Evolutionary conservation across 2,329 filamentous ascomycete genomes (phyloP), one percentile per base, ranked within the genome.

Genomic region (Colletotrichum siamense): DNA sequence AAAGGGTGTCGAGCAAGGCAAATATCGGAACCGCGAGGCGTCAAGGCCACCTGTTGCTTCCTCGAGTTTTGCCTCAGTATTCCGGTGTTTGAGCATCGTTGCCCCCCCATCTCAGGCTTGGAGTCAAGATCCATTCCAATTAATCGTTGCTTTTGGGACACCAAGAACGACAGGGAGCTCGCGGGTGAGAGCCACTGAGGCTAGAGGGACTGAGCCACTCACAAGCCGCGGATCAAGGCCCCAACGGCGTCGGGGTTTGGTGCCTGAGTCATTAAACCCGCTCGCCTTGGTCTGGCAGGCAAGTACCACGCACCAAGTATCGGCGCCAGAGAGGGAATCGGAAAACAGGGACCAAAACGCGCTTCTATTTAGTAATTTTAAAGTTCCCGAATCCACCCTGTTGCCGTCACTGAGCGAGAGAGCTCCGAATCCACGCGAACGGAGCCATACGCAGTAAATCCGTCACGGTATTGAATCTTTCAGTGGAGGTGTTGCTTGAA

Each of bases 381-480:
- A 61, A 76, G 66, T 77, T 77, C 76, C 76, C 76, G 74, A 71
- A 55, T 73, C 69, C 76, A 76, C 74, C 69, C 74, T 76, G n/a
- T 64, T 22, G 69, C 44, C 59, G 67, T 71, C 63, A 63, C 74
- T 71, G n/a, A 52, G 75, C 75, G 67, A 55, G 36, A 36, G 36
- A 63, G 73, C 73, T 71, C 77, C 75, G 77, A 73, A 52, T 78
- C 75, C 75, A 77, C 77, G 69, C 75, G 72, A 77, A 78, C 24
- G n/a, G n/a, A 30, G 28, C n/a, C 24, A 10, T 15, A 8, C 34
- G 34, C 34, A 36, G 34, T 16, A 71, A 64, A 49, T 57, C 52
- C 55, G 26, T 55, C 65, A 32, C 32, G 26, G 34, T n/a, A 18
- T 44, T 44, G 39, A 44, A 44, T 44, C 39, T 44, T 44, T 44